phyloP scores from a whole-genome alignment of 2,329 filamentous ascomycete species.

The Sporothrix humicola region DNA sequence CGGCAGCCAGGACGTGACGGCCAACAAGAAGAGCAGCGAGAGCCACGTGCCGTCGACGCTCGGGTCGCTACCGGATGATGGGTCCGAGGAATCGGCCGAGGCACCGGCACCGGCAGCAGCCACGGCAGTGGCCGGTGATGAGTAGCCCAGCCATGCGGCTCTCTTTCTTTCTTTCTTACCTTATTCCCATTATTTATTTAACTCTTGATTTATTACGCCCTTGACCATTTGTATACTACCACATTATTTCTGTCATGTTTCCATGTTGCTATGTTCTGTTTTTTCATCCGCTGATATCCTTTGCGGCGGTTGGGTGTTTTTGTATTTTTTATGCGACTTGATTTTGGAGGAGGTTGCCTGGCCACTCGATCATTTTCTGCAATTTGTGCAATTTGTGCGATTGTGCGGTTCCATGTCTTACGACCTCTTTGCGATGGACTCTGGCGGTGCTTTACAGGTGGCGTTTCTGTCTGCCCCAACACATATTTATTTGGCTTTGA shows the following conservation, averaged over 20 bases:
- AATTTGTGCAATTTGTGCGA: background rate
- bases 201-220: background rate
- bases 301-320: conserved; percentile 17
- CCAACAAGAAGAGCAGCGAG: conserved; percentile 50
- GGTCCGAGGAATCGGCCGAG: conserved; percentile 42
- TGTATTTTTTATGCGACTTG: background rate
- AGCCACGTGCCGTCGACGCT: conserved; percentile 47
- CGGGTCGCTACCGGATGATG: conserved; percentile 50
- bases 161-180: background rate
- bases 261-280: background rate
- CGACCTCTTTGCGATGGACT: conserved; percentile 16
- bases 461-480: background rate
- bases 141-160: background rate
- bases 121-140: background rate
- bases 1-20: conserved; percentile 54
- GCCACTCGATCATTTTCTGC: background rate
- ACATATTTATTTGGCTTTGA: background rate
- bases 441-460: background rate
- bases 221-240: conserved; percentile 25
- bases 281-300: conserved; percentile 19
- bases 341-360: background rate
- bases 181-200: background rate
- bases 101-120: background rate
- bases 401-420: conserved; percentile 4
- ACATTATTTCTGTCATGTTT: conserved; percentile 20